These are phyloP conservation scores for Kuraishia molischiana DNA, from an alignment of 805 yeast genomes.

Conservation along the genomic window DNA sequence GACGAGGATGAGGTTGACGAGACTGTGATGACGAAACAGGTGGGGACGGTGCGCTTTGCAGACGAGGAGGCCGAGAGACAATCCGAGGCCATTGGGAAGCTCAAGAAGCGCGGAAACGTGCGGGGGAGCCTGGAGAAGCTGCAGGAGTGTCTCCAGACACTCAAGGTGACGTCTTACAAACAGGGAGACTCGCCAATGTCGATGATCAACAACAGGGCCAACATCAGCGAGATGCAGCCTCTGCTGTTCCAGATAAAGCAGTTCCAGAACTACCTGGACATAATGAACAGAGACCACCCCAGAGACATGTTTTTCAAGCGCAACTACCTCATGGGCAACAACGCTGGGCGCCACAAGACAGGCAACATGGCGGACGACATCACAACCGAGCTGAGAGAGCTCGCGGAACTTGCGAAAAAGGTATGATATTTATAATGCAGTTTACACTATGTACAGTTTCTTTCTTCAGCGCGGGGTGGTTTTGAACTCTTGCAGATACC, in stretches of 20 bases:
- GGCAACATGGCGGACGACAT: slow-evolving; percentile 17
- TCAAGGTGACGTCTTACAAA: slow-evolving; percentile 15
- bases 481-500: background rate
- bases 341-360: slow-evolving; percentile 3
- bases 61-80: slow-evolving; percentile 9
- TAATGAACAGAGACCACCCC: slow-evolving; percentile 23
- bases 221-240: slow-evolving; percentile 11
- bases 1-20: too few species aligned
- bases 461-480: background rate
- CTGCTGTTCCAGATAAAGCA: slow-evolving; percentile 20
- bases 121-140: slow-evolving; percentile 18
- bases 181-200: slow-evolving; percentile 4
- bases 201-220: background rate
- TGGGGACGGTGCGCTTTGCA: slow-evolving; percentile 12
- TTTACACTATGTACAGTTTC: too few species aligned
- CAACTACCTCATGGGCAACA: slow-evolving; percentile 7
- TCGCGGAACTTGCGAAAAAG: slow-evolving; percentile 6
- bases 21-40: background rate
- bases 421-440: slow-evolving; percentile 1
- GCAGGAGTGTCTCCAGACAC: slow-evolving; percentile 15
- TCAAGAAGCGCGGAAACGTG: slow-evolving; percentile 9
- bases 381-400: slow-evolving; percentile 13
- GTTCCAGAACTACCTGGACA: slow-evolving; percentile 19
- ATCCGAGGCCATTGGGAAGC: slow-evolving; percentile 7
- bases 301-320: slow-evolving; percentile 20